Conservation (phyloP, 257 asterid genomes). For the Lantana camara region DNA sequence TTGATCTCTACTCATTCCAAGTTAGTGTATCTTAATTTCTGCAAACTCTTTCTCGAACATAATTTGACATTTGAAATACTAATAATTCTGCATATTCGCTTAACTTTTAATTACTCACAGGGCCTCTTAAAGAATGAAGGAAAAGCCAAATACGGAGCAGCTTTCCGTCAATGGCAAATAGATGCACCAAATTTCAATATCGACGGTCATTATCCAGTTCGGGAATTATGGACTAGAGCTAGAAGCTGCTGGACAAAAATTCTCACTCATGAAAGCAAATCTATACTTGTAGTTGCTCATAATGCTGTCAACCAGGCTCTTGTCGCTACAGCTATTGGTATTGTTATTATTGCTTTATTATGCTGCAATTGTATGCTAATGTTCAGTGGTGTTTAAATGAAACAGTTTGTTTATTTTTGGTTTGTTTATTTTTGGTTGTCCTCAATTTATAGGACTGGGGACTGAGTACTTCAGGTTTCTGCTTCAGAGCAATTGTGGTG, state of each 20-base stretch:
- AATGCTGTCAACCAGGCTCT: slow-evolving; percentile 99
- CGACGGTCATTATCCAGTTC: slow-evolving; percentile 92
- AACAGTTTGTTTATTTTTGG: slow-evolving; percentile 12
- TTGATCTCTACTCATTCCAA: slow-evolving; percentile 94
- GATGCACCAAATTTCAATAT: slow-evolving; percentile 84
- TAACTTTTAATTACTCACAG: slow-evolving; percentile 31
- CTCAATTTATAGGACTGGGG: slow-evolving; percentile 62
- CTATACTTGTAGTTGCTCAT: slow-evolving; percentile 89
- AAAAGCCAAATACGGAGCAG: slow-evolving; percentile 76
- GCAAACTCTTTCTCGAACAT: slow-evolving; percentile 1
- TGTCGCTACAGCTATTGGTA: slow-evolving; percentile 94
- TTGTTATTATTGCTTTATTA: neutral
- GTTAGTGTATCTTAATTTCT: slow-evolving; percentile 40
- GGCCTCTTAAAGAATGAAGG: slow-evolving; percentile 94
- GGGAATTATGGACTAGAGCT: slow-evolving; percentile 91
- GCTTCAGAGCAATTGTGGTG: slow-evolving; percentile 96
- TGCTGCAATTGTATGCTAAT: neutral
- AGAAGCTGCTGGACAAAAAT: slow-evolving; percentile 82
- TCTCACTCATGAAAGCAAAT: slow-evolving; percentile 72
- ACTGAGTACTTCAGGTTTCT: slow-evolving; percentile 82
- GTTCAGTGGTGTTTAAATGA: neutral
- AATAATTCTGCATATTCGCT: slow-evolving; percentile 10
- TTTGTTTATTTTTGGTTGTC: neutral
- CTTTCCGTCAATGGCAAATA: slow-evolving; percentile 86
- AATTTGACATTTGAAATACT: neutral